phyloP scores from a whole-genome alignment of 2,329 filamentous ascomycete genomes.

The Botrytis cinerea region DNA sequence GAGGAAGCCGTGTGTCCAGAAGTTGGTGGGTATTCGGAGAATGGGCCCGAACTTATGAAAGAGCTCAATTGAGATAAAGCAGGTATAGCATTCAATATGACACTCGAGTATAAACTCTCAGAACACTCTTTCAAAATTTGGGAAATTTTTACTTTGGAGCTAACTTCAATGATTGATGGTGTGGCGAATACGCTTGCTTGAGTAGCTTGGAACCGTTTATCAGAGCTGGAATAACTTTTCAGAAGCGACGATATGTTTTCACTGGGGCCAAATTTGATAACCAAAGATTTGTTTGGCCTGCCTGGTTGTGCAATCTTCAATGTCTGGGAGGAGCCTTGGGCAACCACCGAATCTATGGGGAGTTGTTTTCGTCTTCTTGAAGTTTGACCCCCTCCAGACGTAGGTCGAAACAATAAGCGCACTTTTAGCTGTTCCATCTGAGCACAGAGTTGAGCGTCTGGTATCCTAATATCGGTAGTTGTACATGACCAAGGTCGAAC shows the following conservation, averaged over 20 bases:
- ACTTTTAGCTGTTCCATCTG: conserved; percentile 33
- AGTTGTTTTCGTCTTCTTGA: not conserved
- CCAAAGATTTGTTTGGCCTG: not conserved
- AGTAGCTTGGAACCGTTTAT: not conserved
- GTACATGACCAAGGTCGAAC: conserved; percentile 8
- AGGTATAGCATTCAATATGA: conserved; percentile 3
- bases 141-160: not conserved
- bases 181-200: not conserved
- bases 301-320: not conserved
- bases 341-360: not conserved
- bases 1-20: not conserved
- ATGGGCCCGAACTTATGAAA: not conserved
- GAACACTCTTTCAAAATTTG: conserved; percentile 5
- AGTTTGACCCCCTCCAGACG: not conserved
- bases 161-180: not conserved
- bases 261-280: not conserved
- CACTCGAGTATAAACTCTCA: not conserved
- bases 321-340: not conserved
- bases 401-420: conserved; percentile 29
- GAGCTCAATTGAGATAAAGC: conserved; percentile 7
- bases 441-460: conserved; percentile 28
- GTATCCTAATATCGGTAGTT: conserved; percentile 29
- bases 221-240: not conserved
- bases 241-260: not conserved
- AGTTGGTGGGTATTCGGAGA: not conserved